Evolutionary conservation across 2,329 filamentous ascomycete genomes (phyloP), one percentile per base, ranked within the genome.

Genomic region (Verticillium nonalfalfae): DNA sequence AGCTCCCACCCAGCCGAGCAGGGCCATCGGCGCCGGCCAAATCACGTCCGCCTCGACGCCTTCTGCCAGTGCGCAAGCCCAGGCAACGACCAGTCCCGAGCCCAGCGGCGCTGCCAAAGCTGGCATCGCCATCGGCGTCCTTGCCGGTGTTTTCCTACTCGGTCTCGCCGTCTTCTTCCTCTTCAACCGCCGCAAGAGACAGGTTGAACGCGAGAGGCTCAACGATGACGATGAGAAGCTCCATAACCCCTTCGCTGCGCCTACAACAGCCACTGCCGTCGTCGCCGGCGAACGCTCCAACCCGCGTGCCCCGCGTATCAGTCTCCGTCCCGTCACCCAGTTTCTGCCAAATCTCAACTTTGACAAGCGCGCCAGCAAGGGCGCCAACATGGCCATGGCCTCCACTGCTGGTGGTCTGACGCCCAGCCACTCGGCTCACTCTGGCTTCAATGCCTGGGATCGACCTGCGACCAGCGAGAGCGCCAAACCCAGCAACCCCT

Each of bases 61-160:
- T 3, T 45, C 66, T 9, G 31, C 56, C 15, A 59, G 54, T 26
- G 58, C 40, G 40, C 40, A 21, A 10, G 15, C 40, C 40, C n/a
- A 60, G 15, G 38, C 66, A 45, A 56, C 70, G 13, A 64, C 69
- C 7, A 64, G 59, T 33, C 59, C 65, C 11, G 63, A 68, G 57
- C 64, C 61, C 58, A 67, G 66, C 62, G 34, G 60, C 52, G 59
- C 64, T 45, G 72, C 76, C 52, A 95, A 92, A 75, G 93, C 92
- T 54, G 95, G 95, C 63, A 84, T 97, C 64, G 91, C 89, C 6
- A 87, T 97, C 71, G 93, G 93, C 69, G 85, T 96, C 57, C 76
- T 97, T 36, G 80, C 89, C 7, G 85, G 85, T 57, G 68, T 97
- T 33, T 84, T 88, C 36, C 74, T 88, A 2, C 72, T 95, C 33